Percentiles rank a stretch among this genome's conserved stretches.
Evolutionary conservation across 805 yeast species (phyloP).

Genomic region (Nakazawaea ambrosiae): DNA sequence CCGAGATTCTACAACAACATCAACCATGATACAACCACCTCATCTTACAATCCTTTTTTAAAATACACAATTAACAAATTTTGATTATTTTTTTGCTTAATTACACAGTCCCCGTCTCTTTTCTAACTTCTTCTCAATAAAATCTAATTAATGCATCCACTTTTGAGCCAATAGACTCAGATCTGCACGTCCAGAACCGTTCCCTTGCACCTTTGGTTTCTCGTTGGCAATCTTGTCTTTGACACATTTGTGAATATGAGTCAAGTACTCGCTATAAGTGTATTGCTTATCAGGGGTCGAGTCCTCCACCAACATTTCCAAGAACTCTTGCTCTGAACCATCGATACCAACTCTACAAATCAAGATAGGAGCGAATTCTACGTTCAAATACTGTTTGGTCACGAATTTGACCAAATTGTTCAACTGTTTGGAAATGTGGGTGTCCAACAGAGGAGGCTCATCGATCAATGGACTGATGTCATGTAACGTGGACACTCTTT

Average conservation of each 20-base stretch:
- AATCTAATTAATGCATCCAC: conserved; percentile 5
- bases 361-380: conserved; percentile 41
- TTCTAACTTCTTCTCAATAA: too few relatives aligned
- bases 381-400: conserved; percentile 29
- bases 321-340: conserved; percentile 48
- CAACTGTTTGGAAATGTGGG: conserved; percentile 63
- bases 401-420: conserved; percentile 55
- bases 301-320: conserved; percentile 70
- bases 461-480: conserved; percentile 43
- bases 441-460: conserved; percentile 63
- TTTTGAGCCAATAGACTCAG: conserved; percentile 2
- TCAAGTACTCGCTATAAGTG: conserved; percentile 61
- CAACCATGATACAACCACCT: too few relatives aligned
- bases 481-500: conserved; percentile 33
- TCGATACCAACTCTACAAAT: conserved; percentile 62
- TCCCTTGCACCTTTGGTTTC: conserved; percentile 6
- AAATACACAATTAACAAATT: not conserved
- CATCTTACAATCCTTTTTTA: too few relatives aligned
- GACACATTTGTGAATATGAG: conserved; percentile 59
- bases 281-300: conserved; percentile 43
- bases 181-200: not conserved
- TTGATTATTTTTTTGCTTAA: not conserved
- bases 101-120: too few relatives aligned
- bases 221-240: conserved; percentile 45
- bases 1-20: too few relatives aligned